Percentiles rank a stretch among this genome's conserved stretches.
phyloP scores from a whole-genome alignment of 495 filamentous ascomycete genomes.

The Podospora anserina region DNA sequence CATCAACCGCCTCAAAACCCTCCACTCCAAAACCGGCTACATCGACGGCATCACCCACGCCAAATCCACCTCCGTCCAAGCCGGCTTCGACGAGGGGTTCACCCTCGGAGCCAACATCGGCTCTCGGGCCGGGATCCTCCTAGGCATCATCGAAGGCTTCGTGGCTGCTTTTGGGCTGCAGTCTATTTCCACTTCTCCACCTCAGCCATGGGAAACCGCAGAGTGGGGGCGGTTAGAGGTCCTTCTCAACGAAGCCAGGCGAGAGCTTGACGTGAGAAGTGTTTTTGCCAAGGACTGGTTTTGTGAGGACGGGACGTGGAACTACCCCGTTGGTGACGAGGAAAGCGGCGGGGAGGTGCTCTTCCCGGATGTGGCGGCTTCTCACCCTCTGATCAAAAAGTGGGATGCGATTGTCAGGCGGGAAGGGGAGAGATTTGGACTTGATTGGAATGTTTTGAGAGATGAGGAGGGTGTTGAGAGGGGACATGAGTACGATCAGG shows the following conservation, averaged over 20 bases:
- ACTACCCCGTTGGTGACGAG: constrained; percentile 50
- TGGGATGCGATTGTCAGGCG: constrained; percentile 49
- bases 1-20: constrained; percentile 66
- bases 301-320: constrained; percentile 60
- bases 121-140: constrained; percentile 61
- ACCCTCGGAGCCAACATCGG: constrained; percentile 75
- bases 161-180: constrained; percentile 17
- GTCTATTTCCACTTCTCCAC: constrained; percentile 27
- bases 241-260: constrained; percentile 52
- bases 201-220: not conserved
- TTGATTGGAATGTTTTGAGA: constrained; percentile 38
- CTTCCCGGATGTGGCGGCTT: constrained; percentile 49
- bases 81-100: constrained; percentile 87
- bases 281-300: constrained; percentile 64
- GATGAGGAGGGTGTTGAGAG: constrained; percentile 19
- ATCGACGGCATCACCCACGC: constrained; percentile 75
- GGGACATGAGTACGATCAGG: not conserved
- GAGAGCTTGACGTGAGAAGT: constrained; percentile 57
- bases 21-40: constrained; percentile 84
- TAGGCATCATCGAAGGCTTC: constrained; percentile 71
- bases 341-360: constrained; percentile 19
- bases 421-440: constrained; percentile 42
- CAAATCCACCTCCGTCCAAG: constrained; percentile 68
- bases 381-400: constrained; percentile 57
- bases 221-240: constrained; percentile 27